Percentiles rank a stretch among this genome's conserved stretches.
Evolutionary conservation across 108 stramenopile species (phyloP).

Genomic region (Pseudonitzschia pungens): DNA sequence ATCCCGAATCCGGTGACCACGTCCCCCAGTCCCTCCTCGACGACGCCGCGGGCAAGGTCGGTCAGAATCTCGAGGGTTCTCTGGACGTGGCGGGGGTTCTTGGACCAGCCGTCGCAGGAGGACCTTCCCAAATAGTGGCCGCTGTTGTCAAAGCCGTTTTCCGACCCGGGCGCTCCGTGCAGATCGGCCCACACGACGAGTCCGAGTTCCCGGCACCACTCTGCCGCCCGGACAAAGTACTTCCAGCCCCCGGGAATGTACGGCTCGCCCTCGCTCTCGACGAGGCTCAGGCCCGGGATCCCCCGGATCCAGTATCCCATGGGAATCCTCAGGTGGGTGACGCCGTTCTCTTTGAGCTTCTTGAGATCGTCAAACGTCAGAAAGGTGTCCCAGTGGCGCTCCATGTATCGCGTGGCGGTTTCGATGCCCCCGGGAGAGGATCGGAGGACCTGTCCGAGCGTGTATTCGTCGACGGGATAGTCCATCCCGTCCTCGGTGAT

Average conservation of each 20-base stretch:
- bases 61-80: constrained; percentile 51
- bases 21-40: constrained; percentile 43
- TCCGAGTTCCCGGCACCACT: constrained; percentile 51
- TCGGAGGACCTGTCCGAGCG: constrained; percentile 37
- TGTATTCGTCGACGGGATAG: constrained; percentile 63
- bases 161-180: constrained; percentile 69
- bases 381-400: constrained; percentile 74
- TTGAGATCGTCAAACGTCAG: constrained; percentile 51
- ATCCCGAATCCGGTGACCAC: constrained; percentile 76
- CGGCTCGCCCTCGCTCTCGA: constrained; percentile 42
- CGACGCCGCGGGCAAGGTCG: constrained; percentile 44
- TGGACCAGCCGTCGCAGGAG: constrained; percentile 50
- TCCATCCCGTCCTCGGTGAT: constrained; percentile 21
- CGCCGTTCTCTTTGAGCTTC: constrained; percentile 41
- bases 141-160: constrained; percentile 78
- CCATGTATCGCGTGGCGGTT: constrained; percentile 51
- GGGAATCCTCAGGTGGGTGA: constrained; percentile 75
- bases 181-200: constrained; percentile 72
- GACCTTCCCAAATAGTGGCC: constrained; percentile 35
- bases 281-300: background rate
- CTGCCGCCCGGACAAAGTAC: constrained; percentile 53
- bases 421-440: constrained; percentile 17
- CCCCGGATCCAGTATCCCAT: constrained; percentile 68
- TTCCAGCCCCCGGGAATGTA: constrained; percentile 61
- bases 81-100: constrained; percentile 37